Evolutionary conservation across 1,284 basidiomycete genomes (phyloP), one percentile per base, ranked within the genome.

Genomic region (Cutaneotrichosporon dermatis): DNA sequence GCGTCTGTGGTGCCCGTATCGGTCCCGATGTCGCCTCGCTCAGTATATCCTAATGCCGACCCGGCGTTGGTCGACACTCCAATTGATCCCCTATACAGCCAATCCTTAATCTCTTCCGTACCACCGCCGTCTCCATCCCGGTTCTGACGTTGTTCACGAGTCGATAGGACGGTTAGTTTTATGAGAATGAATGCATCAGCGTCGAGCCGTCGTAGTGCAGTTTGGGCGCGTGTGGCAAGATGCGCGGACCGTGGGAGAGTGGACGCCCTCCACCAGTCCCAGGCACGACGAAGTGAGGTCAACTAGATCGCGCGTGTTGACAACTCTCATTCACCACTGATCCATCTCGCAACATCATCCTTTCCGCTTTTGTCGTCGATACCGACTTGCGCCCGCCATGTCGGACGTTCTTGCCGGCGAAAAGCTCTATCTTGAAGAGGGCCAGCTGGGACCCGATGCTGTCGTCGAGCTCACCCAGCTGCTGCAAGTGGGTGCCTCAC

Each of bases 231-330:
- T 11, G 40, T 41, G 40, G 11, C 9, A 12, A 5, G 11, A 5
- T 41, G 40, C 7, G 40, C 40, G 40, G 9, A 54, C 52, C 52
- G 52, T 54, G 52, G 52, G 52, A 54, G 44, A 37, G 52, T 54
- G 52, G 41, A 44, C 13, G 5, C 6, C 46, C 46, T 49, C 46
- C 46, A 49, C 46, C 46, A 36, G 46, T 33, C 10, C 44, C 46
- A 49, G 46, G 46, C 52, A 36, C 41, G 39, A 40, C 8, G 12
- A 8, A 40, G 39, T 40, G 39, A 40, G 39, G 12, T 40, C 39
- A 40, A 40, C 39, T 40, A 34, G 4, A 33, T 42, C 8, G 25
- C 4, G 15, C 16, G 16, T 34, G 25, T 35, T 34, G 39, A 48
- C 44, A 16, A 41, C 25, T 11, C 34, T 50, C 52, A n/a, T 34